Evolutionary conservation across 768 basidiomycete species (phyloP).

Genomic region (Cystofilobasidium bisporidii): DNA sequence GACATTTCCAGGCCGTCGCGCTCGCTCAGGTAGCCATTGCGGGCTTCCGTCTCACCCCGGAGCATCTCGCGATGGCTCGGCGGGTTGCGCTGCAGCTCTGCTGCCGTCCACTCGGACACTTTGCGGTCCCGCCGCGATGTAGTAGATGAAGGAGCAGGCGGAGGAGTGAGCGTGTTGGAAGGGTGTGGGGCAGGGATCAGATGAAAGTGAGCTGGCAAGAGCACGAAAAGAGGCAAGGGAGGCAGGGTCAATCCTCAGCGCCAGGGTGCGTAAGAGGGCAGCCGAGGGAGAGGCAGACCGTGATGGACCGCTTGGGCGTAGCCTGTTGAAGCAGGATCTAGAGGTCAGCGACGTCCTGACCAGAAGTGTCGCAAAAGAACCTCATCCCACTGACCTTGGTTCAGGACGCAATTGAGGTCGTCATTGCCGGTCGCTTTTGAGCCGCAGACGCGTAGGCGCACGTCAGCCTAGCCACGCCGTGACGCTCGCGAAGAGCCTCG

Average conservation of each 20-base stretch:
- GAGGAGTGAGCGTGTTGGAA: background rate
- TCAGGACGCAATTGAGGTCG: slow-evolving; percentile 14
- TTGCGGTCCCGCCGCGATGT: background rate
- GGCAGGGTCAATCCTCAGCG: too few relatives aligned
- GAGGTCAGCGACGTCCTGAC: too few relatives aligned
- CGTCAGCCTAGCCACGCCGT: too few relatives aligned
- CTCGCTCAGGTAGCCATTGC: slow-evolving; percentile 3
- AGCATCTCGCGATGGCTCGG: slow-evolving; percentile 19
- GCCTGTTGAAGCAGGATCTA: background rate
- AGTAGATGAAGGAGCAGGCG: background rate
- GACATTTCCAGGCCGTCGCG: background rate
- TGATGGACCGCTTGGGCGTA: background rate
- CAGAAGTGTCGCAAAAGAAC: background rate
- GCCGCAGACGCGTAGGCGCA: too few relatives aligned
- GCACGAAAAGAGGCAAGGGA: too few relatives aligned
- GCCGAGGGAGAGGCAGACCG: too few relatives aligned
- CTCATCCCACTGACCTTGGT: background rate
- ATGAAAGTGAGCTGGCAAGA: slow-evolving; percentile 14
- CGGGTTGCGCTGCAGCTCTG: slow-evolving; percentile 7
- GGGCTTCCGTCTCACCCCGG: background rate
- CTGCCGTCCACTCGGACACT: slow-evolving; percentile 10
- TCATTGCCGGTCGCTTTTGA: background rate
- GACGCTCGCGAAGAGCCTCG: background rate
- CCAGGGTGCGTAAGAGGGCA: too few relatives aligned
- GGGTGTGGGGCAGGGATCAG: slow-evolving; percentile 9